Evolutionary conservation across 176 grass and related monocot genomes (phyloP).

Genomic region (Eremochloa ophiuroides): DNA sequence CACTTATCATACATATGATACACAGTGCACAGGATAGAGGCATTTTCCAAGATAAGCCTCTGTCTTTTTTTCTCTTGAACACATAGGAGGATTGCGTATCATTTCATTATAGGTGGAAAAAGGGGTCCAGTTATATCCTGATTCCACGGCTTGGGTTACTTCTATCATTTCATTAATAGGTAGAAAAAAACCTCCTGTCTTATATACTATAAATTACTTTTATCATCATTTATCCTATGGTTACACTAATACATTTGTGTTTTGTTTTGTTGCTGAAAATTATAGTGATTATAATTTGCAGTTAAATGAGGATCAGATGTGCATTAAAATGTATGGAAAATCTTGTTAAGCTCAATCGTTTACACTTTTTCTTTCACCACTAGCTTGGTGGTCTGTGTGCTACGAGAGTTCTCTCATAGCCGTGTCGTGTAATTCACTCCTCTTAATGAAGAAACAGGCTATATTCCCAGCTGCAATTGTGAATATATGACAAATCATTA

Average conservation of each 20-base stretch:
- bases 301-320: not conserved
- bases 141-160: too few species aligned
- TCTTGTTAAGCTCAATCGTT: not conserved
- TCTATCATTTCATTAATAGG: too few species aligned
- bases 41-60: not conserved
- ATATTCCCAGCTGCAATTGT: not conserved
- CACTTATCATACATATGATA: not conserved
- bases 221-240: not conserved
- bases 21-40: not conserved
- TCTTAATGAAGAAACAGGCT: too few species aligned
- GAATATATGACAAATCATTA: not conserved
- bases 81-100: too few species aligned
- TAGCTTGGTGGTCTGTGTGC: too few species aligned
- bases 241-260: not conserved
- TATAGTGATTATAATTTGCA: not conserved
- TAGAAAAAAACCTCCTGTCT: not conserved
- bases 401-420: too few species aligned
- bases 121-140: too few species aligned
- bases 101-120: too few species aligned
- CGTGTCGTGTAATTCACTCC: too few species aligned
- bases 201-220: not conserved
- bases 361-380: not conserved
- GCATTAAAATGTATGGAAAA: not conserved
- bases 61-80: not conserved
- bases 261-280: constrained; percentile 2